These are phyloP conservation scores for Solanum rostratum DNA, from an alignment of 257 asterid species.

Conservation along the genomic window DNA sequence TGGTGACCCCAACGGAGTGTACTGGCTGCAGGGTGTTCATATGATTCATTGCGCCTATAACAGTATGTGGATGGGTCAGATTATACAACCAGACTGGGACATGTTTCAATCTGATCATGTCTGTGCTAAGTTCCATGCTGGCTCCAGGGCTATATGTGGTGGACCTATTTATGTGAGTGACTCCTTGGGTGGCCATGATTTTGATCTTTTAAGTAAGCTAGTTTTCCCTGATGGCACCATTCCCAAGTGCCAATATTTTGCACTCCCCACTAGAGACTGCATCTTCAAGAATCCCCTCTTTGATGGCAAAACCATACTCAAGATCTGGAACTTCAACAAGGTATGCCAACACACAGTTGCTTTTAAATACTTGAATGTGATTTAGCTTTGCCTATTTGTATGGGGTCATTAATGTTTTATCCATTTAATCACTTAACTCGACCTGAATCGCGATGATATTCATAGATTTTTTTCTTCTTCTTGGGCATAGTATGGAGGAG, in stretches of 20 bases:
- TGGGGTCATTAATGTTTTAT: neutral
- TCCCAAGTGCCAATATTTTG: constrained; percentile 47
- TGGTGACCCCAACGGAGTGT: constrained; percentile 25
- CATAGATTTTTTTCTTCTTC: neutral
- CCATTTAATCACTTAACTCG: too few species aligned
- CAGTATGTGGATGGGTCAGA: constrained; percentile 29
- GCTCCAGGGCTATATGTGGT: constrained; percentile 28
- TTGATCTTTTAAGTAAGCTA: constrained; percentile 44
- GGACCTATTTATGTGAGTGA: constrained; percentile 33
- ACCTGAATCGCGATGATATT: too few species aligned
- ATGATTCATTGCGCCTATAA: constrained; percentile 34
- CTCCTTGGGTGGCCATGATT: constrained; percentile 50
- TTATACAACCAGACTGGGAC: constrained; percentile 35
- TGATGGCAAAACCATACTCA: constrained; percentile 61
- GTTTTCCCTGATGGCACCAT: constrained; percentile 61
- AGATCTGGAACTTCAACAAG: constrained; percentile 74
- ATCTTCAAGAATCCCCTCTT: constrained; percentile 49
- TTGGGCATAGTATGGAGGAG: constrained; percentile 34
- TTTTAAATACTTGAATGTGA: neutral
- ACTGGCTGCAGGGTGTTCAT: constrained; percentile 30
- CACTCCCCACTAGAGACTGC: constrained; percentile 58
- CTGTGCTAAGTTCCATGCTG: constrained; percentile 28
- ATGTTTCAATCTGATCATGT: constrained; percentile 33
- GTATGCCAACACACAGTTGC: neutral
- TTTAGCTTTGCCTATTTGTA: neutral